A percentile compares a stretch with the other conserved stretches of the same genome.
phyloP scores from a whole-genome alignment of 2,329 filamentous ascomycete species.

The Alternaria sp. region DNA sequence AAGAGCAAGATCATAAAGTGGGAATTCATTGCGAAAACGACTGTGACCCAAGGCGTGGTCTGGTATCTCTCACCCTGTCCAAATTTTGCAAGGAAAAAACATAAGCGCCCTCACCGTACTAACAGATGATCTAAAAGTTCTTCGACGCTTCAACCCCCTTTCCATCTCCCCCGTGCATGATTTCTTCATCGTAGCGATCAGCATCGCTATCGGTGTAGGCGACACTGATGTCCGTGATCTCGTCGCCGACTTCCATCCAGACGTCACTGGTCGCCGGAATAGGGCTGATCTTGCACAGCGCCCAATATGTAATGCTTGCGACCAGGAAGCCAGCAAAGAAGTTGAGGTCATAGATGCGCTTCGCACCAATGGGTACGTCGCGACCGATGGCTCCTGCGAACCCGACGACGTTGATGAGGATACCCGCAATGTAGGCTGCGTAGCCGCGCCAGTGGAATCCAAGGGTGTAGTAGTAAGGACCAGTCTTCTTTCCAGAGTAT shows the following conservation, averaged over 20 bases:
- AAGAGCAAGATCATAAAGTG: neutral
- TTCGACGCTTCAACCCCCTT: conserved; percentile 20
- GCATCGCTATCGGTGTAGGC: conserved; percentile 33
- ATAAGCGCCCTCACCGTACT: neutral
- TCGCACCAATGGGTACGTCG: conserved; percentile 76
- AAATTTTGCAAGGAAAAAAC: neutral
- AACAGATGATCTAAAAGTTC: conserved; percentile 10
- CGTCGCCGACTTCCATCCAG: conserved; percentile 77
- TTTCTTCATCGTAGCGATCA: conserved; percentile 37
- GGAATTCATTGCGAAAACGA: conserved; percentile 2
- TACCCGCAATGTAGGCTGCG: conserved; percentile 79
- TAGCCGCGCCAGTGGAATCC: conserved; percentile 88
- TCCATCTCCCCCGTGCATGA: conserved; percentile 24
- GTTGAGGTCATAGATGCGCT: conserved; percentile 88
- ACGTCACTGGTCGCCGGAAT: conserved; percentile 74
- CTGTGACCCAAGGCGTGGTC: conserved; percentile 10
- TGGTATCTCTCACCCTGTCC: conserved; percentile 9
- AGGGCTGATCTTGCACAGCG: conserved; percentile 71
- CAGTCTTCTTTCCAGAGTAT: conserved; percentile 71
- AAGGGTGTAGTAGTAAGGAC: conserved; percentile 74
- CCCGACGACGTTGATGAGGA: conserved; percentile 88
- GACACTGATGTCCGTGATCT: conserved; percentile 35
- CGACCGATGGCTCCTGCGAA: conserved; percentile 82
- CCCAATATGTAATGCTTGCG: conserved; percentile 70
- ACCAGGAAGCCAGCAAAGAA: conserved; percentile 87